These are phyloP conservation scores for Ammopiptanthus mongolicus DNA, from an alignment of 306 rosid species.

Conservation along the genomic window DNA sequence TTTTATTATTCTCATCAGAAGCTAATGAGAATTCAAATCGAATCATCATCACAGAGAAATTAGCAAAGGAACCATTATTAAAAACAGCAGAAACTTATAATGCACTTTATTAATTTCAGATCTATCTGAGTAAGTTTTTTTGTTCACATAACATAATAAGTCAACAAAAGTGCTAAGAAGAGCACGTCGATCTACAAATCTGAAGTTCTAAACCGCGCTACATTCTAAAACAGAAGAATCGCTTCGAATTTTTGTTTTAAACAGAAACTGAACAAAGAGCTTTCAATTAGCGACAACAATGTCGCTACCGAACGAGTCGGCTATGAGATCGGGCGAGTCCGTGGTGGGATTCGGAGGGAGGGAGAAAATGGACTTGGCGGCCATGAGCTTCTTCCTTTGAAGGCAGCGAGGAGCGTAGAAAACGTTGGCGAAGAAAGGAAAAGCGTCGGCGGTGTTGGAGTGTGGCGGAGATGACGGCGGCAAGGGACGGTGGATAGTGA, in stretches of 20 bases:
- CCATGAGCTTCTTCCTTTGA: slow-evolving; percentile 70
- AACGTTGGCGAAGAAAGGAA: slow-evolving; percentile 49
- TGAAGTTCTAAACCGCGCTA: slow-evolving; percentile 26
- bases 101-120: slow-evolving; percentile 25
- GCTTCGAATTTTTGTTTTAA: neutral
- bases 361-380: slow-evolving; percentile 52
- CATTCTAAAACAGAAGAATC: slow-evolving; percentile 34
- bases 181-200: slow-evolving; percentile 24
- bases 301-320: slow-evolving; percentile 49
- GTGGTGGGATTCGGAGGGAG: slow-evolving; percentile 32
- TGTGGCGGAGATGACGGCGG: slow-evolving; percentile 28
- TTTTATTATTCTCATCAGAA: neutral
- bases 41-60: neutral
- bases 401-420: slow-evolving; percentile 60
- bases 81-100: neutral
- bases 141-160: neutral
- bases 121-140: slow-evolving; percentile 6
- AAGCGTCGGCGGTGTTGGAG: slow-evolving; percentile 20
- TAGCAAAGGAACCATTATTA: neutral
- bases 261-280: neutral
- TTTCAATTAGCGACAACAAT: slow-evolving; percentile 53
- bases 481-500: slow-evolving; percentile 26
- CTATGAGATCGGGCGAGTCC: slow-evolving; percentile 49
- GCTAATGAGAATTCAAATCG: slow-evolving; percentile 3
- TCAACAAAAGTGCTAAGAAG: neutral